Base-by-base conservation (phyloP, 73 alveolate species). In the Paramecium bursaria region DNA sequence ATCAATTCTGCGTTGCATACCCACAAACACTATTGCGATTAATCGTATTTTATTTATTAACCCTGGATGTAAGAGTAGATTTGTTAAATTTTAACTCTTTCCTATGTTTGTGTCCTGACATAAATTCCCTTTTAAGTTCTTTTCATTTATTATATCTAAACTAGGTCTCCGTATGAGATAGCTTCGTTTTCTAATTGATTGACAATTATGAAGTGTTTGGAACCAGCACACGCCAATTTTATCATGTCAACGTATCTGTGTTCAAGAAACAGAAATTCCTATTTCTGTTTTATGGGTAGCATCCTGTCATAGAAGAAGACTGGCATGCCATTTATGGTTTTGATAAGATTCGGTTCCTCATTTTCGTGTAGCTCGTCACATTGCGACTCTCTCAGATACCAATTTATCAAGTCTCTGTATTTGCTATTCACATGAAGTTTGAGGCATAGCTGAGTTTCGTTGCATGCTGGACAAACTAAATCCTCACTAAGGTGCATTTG, bases 361-460 rank as follows among this genome's bases (percentile, higher is more conserved):
- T 39, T 19, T 67, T 21, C 31, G 15, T 67, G 21, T 39, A 39
- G 60, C 44, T 67, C 82, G 3, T 67, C 82, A 13, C 33, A 39
- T 67, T 67, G 33, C 13, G 33, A 67, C 44, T 67, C 53, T 21
- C 44, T 31, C 13, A 67, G 19, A 67, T 67, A 67, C 82, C 82
- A 67, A 42, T 67, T 57, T 15, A 67, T 67, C 11, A 67, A 47
- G 44, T 67, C 82, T 67, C 44, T 67, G 33, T 67, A 67, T 67
- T 67, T 67, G 27, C 22, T 13, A 67, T 67, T 67, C 44, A 47
- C 35, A 67, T 67, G 26, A 47, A 67, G 60, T 35, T 67, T 42
- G 39, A 67, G 23, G 44, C 19, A 39, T n/a, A 67, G n/a, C 33
- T 44, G 10, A 67, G 17, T 39, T n/a, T 67, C 82, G 1, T 42